A percentile compares a stretch with the other conserved stretches of the same genome.
Evolutionary conservation across 2,329 filamentous ascomycete genomes (phyloP).

Genomic region (Aureobasidium namibiae): DNA sequence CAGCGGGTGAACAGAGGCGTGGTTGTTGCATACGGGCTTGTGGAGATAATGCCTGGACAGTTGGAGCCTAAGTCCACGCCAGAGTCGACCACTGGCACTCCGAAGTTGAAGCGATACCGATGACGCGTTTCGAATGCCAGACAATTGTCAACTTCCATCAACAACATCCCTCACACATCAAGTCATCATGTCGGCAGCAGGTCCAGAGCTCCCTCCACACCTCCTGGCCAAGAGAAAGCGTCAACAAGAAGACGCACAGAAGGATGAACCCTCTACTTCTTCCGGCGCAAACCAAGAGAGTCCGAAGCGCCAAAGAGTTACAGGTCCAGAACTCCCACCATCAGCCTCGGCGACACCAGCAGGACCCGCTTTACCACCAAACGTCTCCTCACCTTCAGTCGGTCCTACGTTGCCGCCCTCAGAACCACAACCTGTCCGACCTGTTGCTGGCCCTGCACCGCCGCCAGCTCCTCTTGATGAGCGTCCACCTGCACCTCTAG

Average conservation of each 20-base stretch:
- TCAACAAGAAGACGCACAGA: constrained; percentile 34
- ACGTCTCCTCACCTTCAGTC: constrained; percentile 28
- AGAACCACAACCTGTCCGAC: not conserved
- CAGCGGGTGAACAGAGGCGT: not conserved
- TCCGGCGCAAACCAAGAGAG: constrained; percentile 32
- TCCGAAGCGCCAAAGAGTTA: constrained; percentile 40
- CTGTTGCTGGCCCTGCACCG: constrained; percentile 47
- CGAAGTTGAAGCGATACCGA: not conserved
- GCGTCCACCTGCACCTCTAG: constrained; percentile 32
- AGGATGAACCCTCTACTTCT: constrained; percentile 29
- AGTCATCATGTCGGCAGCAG: constrained; percentile 56
- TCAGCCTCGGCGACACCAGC: not conserved
- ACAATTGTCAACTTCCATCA: not conserved
- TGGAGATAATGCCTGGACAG: not conserved
- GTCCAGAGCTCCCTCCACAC: constrained; percentile 61
- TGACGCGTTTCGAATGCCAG: not conserved
- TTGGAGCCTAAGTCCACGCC: constrained; percentile 5
- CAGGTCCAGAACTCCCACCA: constrained; percentile 47
- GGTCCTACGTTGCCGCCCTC: not conserved
- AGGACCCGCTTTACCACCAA: not conserved
- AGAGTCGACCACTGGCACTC: not conserved
- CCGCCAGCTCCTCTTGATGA: constrained; percentile 44
- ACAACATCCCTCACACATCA: constrained; percentile 3
- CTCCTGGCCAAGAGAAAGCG: constrained; percentile 46
- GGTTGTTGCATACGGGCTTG: not conserved